A percentile compares a stretch with the other conserved stretches of the same genome.
Evolutionary conservation across 2,329 filamentous ascomycete species (phyloP).

Genomic region (Pseudocercospora crystallina): DNA sequence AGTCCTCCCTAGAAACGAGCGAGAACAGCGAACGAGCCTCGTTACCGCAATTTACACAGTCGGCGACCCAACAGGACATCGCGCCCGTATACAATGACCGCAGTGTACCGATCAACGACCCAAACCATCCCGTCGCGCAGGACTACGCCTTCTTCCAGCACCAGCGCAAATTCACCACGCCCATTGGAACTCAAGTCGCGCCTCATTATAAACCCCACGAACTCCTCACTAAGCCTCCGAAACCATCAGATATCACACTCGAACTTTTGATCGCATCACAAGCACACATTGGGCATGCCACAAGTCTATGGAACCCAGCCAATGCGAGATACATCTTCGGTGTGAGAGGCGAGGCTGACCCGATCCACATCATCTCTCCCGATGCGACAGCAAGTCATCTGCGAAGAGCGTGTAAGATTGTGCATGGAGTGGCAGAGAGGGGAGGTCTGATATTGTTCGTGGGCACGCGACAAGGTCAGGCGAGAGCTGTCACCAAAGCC

Average conservation of each 20-base stretch:
- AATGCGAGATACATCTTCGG: constrained; percentile 95
- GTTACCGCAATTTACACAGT: constrained; percentile 7
- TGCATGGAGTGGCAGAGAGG: constrained; percentile 78
- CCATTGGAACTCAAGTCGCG: constrained; percentile 41
- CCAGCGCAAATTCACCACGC: constrained; percentile 38
- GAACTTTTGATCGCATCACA: constrained; percentile 87
- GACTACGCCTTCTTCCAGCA: constrained; percentile 46
- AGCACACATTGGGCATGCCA: constrained; percentile 86
- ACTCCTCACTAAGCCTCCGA: constrained; percentile 70
- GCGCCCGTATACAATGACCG: constrained; percentile 28
- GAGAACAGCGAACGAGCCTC: constrained; percentile 6
- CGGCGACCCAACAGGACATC: constrained; percentile 3
- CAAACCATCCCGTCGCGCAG: constrained; percentile 36
- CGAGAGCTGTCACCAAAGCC: constrained; percentile 75
- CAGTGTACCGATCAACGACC: constrained; percentile 35
- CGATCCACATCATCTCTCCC: constrained; percentile 72
- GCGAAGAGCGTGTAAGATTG: constrained; percentile 87
- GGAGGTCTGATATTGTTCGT: constrained; percentile 89
- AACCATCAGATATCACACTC: constrained; percentile 77
- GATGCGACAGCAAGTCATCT: constrained; percentile 87
- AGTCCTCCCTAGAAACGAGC: constrained; percentile 35
- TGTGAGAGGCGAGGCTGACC: constrained; percentile 77
- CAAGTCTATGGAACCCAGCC: constrained; percentile 87
- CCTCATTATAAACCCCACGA: constrained; percentile 65
- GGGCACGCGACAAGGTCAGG: constrained; percentile 80